These are phyloP conservation scores for Decorospora gaudefroyi DNA, from an alignment of 2,329 filamentous ascomycete genomes.

Conservation along the genomic window DNA sequence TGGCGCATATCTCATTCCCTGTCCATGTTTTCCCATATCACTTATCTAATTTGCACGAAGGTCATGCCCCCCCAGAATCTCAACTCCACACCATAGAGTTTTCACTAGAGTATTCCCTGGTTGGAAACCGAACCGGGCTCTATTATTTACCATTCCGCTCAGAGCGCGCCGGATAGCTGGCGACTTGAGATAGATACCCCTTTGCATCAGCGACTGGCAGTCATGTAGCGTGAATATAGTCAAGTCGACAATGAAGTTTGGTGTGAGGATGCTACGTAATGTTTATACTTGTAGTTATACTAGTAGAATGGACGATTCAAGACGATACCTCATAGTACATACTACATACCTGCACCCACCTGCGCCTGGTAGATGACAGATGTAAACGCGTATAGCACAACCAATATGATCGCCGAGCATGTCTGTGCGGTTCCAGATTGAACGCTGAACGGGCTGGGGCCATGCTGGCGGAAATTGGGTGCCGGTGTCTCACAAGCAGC, in stretches of 20 bases:
- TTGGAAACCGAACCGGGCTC: slow-evolving; percentile 11
- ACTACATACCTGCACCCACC: no score
- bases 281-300: no score
- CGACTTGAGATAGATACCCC: slow-evolving; percentile 32
- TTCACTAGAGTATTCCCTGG: slow-evolving; percentile 10
- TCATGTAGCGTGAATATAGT: slow-evolving; percentile 22
- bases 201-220: slow-evolving; percentile 22
- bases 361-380: no score
- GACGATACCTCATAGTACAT: no score
- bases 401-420: no score
- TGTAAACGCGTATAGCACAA: no score
- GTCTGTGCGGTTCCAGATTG: slow-evolving; percentile 6
- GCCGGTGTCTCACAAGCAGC: slow-evolving; percentile 13
- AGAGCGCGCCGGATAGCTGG: slow-evolving; percentile 14
- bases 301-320: no score
- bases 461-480: slow-evolving; percentile 14
- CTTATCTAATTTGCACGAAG: slow-evolving; percentile 32
- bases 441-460: slow-evolving; percentile 9
- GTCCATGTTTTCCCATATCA: slow-evolving; percentile 29
- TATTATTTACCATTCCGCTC: slow-evolving; percentile 9
- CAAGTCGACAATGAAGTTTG: slow-evolving; percentile 5
- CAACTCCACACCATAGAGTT: slow-evolving; percentile 15
- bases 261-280: slow-evolving; percentile 5
- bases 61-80: slow-evolving; percentile 16
- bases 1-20: slow-evolving; percentile 29